Evolutionary conservation across 495 filamentous ascomycete species (phyloP), one percentile per base, ranked within the genome.

Genomic region (Penicillium herquei): DNA sequence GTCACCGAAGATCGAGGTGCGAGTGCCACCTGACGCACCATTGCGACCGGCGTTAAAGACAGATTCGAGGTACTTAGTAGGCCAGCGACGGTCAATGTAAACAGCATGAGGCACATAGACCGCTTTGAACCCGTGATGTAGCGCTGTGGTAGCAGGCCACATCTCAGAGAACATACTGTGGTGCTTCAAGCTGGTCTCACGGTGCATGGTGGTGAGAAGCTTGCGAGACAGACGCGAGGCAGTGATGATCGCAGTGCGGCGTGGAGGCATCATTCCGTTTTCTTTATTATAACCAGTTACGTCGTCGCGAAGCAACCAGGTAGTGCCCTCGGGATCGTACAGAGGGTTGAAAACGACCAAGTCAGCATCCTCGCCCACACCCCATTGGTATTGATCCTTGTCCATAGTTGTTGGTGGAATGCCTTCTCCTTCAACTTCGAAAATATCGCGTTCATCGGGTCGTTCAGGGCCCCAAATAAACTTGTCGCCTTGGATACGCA

Each of bases 81-180:
- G 94, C 94, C 94, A 98, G 47, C 81, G 78, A 42, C 94, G 88
- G 68, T 98, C 94, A 18, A 98, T 82, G 67, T 88, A 96, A 37
- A 96, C 79, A 0, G 93, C 91, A 65, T 98, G 94, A 1, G 94
- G 94, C 11, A 87, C 91, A 63, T 86, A 96, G 18, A 98, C 94
- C 43, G 90, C 94, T 73, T 98, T 98, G 77, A 90, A 84, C 10
- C 94, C 94, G 66, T 98, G 94, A 50, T 98, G 95, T 3, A 98
- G 78, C 7, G 92, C 89, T 5, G 85, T 80, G 0, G 88, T 90
- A 14, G 87, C 87, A 1, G 92, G 88, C 89, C 89, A 97, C 92
- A 97, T 97, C 70, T 98, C 94, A 0, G 90, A 88, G 75, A 96
- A 98, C 73, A 94, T 92, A 58, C 87, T 87, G 71, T 93, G 93